These are phyloP conservation scores for Boletellus deceptivus DNA, from an alignment of 1,284 basidiomycete species.

Conservation along the genomic window DNA sequence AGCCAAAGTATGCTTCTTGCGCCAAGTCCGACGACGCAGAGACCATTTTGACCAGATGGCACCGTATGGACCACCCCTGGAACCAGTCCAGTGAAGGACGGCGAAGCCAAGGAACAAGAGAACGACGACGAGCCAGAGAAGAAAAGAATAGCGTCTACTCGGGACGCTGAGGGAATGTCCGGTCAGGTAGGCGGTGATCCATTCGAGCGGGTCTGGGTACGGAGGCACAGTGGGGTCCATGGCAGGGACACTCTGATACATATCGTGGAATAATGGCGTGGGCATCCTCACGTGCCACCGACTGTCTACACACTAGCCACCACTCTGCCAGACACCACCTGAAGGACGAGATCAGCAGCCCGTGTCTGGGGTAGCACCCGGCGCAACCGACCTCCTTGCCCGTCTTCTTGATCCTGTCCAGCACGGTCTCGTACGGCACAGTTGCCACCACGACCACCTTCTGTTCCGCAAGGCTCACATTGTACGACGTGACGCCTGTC, in stretches of 20 bases:
- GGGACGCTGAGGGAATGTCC: conserved; percentile 51
- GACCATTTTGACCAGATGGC: conserved; percentile 57
- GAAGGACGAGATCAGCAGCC: conserved; percentile 1
- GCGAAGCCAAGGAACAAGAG: conserved; percentile 41
- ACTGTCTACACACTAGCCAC: too few relatives aligned
- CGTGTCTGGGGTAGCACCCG: background rate
- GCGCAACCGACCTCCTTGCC: conserved; percentile 66
- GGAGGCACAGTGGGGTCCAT: conserved; percentile 37
- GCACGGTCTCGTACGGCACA: conserved; percentile 63
- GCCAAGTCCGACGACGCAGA: conserved; percentile 49
- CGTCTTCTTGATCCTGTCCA: conserved; percentile 82
- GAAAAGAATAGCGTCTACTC: conserved; percentile 54
- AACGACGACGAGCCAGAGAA: conserved; percentile 51
- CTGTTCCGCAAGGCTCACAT: conserved; percentile 67
- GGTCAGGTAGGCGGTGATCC: conserved; percentile 55
- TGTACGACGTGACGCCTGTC: conserved; percentile 52
- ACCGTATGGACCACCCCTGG: conserved; percentile 43
- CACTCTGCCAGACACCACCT: background rate
- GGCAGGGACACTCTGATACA: background rate
- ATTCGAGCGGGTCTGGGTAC: conserved; percentile 46
- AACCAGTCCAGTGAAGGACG: conserved; percentile 41
- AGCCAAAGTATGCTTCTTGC: conserved; percentile 27
- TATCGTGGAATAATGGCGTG: too few relatives aligned
- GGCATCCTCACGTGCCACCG: background rate
- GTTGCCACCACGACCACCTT: conserved; percentile 67